Percentiles rank a stretch among this genome's conserved stretches.
Conservation (phyloP, 345 rosid genomes). For the Arabis hirsuta region DNA sequence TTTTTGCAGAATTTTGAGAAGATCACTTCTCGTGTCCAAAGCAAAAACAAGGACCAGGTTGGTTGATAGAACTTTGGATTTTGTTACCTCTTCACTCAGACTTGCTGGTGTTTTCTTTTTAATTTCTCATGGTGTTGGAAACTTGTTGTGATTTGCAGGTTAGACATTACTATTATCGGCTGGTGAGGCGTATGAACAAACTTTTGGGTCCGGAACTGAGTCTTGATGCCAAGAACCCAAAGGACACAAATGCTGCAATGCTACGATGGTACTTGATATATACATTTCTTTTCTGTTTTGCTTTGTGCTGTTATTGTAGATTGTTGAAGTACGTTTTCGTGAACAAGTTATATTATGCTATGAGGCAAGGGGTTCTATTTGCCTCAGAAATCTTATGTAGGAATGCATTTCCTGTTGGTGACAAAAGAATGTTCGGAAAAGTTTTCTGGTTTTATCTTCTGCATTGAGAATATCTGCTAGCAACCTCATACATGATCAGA, state of each 20-base stretch:
- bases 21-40: slow-evolving; percentile 93
- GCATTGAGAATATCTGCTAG: slow-evolving; percentile 6
- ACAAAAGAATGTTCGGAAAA: not conserved
- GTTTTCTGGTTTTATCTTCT: slow-evolving; percentile 20
- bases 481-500: slow-evolving; percentile 22
- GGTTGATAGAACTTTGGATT: slow-evolving; percentile 22
- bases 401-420: slow-evolving; percentile 3
- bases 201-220: slow-evolving; percentile 85
- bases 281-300: slow-evolving; percentile 12
- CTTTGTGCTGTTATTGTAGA: slow-evolving; percentile 14
- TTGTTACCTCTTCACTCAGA: not conserved
- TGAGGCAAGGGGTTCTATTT: not conserved
- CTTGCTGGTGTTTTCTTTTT: slow-evolving; percentile 25
- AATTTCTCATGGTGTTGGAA: slow-evolving; percentile 16
- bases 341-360: slow-evolving; percentile 23
- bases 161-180: slow-evolving; percentile 96
- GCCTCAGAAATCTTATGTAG: not conserved
- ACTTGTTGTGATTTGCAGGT: slow-evolving; percentile 60
- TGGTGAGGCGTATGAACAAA: slow-evolving; percentile 99
- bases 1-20: slow-evolving; percentile 92
- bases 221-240: slow-evolving; percentile 96
- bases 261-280: slow-evolving; percentile 77
- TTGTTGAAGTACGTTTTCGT: slow-evolving; percentile 16
- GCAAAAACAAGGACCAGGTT: slow-evolving; percentile 99
- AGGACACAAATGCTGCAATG: slow-evolving; percentile 99